Percentiles rank a stretch among this genome's conserved stretches.
These are phyloP conservation scores for Rhizopogon sp. DNA, from an alignment of 768 basidiomycete species.

Conservation along the genomic window DNA sequence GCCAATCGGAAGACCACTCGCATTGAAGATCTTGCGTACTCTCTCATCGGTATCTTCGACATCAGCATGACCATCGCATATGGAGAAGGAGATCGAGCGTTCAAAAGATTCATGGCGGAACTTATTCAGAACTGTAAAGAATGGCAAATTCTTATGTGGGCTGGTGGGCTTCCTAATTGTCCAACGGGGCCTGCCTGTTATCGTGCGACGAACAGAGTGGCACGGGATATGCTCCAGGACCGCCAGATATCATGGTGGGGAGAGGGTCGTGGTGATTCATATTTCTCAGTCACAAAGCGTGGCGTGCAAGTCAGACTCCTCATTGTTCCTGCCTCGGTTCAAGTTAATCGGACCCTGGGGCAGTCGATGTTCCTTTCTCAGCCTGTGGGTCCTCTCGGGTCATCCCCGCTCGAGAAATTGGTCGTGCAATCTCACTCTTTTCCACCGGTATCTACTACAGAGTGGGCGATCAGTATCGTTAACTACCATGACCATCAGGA, in stretches of 20 bases:
- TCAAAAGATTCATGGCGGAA: conserved; percentile 8
- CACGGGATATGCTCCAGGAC: not conserved
- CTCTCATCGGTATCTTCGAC: conserved; percentile 11
- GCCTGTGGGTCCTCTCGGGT: not conserved
- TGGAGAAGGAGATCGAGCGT: conserved; percentile 13
- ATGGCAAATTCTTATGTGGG: conserved; percentile 6
- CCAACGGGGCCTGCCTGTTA: not conserved
- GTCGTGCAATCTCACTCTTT: not conserved
- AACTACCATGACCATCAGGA: not conserved
- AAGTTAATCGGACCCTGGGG: not conserved
- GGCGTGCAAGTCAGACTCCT: conserved; percentile 4
- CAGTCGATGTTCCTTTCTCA: conserved; percentile 3
- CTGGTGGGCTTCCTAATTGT: not conserved
- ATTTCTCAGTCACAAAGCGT: conserved; percentile 3
- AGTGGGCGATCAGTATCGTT: conserved; percentile 1
- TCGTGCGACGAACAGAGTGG: not conserved
- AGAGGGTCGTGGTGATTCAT: not conserved
- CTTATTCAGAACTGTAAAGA: conserved; percentile 5
- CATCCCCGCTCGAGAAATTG: not conserved
- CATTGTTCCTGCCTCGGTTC: not conserved
- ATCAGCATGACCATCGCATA: conserved; percentile 10
- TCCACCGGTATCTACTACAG: not conserved
- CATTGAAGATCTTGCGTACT: conserved; percentile 13
- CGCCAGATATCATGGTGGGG: conserved; percentile 1
- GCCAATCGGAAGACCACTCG: conserved; percentile 11